A percentile compares a stretch with the other conserved stretches of the same genome.
phyloP scores from a whole-genome alignment of 495 filamentous ascomycete species.

The Hyaloscypha variabilis region DNA sequence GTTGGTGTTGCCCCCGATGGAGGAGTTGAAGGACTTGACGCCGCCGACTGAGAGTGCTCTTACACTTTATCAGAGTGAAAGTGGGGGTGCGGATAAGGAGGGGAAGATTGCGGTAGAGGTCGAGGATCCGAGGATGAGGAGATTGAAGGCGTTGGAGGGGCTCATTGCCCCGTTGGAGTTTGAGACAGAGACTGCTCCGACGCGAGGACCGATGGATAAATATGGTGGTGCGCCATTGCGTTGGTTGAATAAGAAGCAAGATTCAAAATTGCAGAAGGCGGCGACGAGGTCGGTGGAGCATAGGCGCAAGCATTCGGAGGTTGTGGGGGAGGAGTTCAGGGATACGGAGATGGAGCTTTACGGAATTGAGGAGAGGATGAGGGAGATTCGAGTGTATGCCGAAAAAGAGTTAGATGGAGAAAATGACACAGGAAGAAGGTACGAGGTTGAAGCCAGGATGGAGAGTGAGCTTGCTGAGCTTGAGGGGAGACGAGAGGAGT shows the following conservation, averaged over 20 bases:
- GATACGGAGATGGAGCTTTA: neutral
- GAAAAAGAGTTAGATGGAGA: neutral
- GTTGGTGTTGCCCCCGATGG: conserved; percentile 4
- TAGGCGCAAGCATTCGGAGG: neutral
- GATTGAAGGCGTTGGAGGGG: conserved; percentile 16
- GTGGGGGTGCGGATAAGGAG: neutral
- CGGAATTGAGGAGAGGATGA: neutral
- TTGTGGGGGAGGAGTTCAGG: conserved; percentile 3
- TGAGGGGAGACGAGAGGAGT: conserved; percentile 2
- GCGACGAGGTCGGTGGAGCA: neutral
- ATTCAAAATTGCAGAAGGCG: conserved; percentile 10
- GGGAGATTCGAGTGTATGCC: neutral
- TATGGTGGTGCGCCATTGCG: conserved; percentile 8
- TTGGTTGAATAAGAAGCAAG: conserved; percentile 15
- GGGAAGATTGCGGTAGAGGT: neutral
- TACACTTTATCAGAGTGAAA: too few relatives aligned
- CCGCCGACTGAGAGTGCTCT: neutral
- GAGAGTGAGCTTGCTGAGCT: conserved; percentile 8
- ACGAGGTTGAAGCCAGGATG: neutral
- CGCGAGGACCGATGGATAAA: conserved; percentile 5
- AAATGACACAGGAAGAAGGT: neutral
- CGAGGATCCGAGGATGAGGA: conserved; percentile 15
- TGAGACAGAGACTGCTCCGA: neutral
- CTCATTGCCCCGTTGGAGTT: conserved; percentile 18
- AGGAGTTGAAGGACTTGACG: conserved; percentile 7